phyloP scores from a whole-genome alignment of 2,329 filamentous ascomycete genomes.

The Stachybotrys elegans region DNA sequence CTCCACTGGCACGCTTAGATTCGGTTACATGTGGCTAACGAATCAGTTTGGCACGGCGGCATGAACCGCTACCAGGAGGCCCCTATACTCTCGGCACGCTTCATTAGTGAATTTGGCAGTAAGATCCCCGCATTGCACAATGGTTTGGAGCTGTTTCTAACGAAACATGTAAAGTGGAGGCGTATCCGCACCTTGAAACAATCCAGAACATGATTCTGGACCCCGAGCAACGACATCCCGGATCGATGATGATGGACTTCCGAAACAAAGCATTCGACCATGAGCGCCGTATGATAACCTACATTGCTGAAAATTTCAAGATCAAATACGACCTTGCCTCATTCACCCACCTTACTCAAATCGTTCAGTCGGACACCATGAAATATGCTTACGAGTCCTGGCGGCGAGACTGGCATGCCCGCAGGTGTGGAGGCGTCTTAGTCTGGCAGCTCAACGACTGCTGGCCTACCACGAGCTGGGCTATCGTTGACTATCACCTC shows the following conservation, averaged over 20 bases:
- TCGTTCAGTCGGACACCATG: constrained; percentile 44
- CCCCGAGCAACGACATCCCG: constrained; percentile 46
- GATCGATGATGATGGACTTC: constrained; percentile 56
- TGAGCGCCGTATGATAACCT: constrained; percentile 65
- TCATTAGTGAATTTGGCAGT: constrained; percentile 75
- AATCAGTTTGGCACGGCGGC: constrained; percentile 59
- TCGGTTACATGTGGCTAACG: constrained; percentile 1
- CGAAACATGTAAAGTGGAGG: constrained; percentile 57
- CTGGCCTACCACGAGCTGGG: constrained; percentile 59
- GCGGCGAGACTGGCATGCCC: constrained; percentile 49
- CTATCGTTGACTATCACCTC: constrained; percentile 54
- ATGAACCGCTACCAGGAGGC: constrained; percentile 75
- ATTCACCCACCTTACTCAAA: constrained; percentile 34
- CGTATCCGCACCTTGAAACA: constrained; percentile 60
- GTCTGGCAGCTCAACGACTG: constrained; percentile 64
- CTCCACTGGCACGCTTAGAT: too few relatives aligned
- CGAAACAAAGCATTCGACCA: constrained; percentile 63
- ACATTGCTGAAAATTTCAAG: constrained; percentile 65
- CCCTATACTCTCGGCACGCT: constrained; percentile 64
- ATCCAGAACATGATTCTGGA: constrained; percentile 61
- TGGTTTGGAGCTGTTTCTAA: not conserved
- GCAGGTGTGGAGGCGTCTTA: constrained; percentile 54
- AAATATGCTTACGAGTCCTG: constrained; percentile 42
- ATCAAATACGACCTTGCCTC: not conserved
- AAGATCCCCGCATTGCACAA: not conserved